These are phyloP conservation scores for Candida dajiaensis DNA, from an alignment of 805 yeast genomes.

Conservation along the genomic window DNA sequence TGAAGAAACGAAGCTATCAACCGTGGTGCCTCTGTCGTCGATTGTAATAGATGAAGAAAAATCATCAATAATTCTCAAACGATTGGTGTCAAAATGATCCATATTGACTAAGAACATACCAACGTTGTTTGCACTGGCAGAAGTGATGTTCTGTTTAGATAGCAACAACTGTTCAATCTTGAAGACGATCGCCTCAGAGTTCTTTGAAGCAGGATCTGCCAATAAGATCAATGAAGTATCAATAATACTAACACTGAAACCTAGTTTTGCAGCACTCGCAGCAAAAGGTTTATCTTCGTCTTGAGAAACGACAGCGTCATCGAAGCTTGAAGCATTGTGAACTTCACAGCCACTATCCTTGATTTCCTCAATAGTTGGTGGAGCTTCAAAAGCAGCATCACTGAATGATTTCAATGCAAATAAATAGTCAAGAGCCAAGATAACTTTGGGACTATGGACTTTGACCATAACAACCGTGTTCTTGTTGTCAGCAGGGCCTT, in stretches of 20 bases:
- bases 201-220: constrained; percentile 64
- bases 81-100: constrained; percentile 55
- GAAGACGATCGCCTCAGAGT: constrained; percentile 86
- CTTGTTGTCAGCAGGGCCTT: constrained; percentile 33
- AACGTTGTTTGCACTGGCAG: constrained; percentile 67
- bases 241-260: constrained; percentile 60
- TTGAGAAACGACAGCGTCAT: constrained; percentile 10
- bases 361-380: not conserved
- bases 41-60: constrained; percentile 72
- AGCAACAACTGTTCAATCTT: constrained; percentile 74
- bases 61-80: constrained; percentile 79
- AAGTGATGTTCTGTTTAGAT: constrained; percentile 59
- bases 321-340: constrained; percentile 10
- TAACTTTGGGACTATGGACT: constrained; percentile 73
- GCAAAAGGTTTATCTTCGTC: constrained; percentile 3
- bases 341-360: not conserved
- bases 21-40: constrained; percentile 64
- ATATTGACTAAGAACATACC: constrained; percentile 83
- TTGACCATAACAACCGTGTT: constrained; percentile 50
- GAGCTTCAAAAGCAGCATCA: constrained; percentile 37
- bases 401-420: constrained; percentile 64
- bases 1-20: constrained; percentile 51
- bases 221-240: constrained; percentile 73
- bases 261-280: constrained; percentile 25
- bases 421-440: constrained; percentile 81